phyloP scores from a whole-genome alignment of 257 asterid genomes.

The Hygrophila difformis region DNA sequence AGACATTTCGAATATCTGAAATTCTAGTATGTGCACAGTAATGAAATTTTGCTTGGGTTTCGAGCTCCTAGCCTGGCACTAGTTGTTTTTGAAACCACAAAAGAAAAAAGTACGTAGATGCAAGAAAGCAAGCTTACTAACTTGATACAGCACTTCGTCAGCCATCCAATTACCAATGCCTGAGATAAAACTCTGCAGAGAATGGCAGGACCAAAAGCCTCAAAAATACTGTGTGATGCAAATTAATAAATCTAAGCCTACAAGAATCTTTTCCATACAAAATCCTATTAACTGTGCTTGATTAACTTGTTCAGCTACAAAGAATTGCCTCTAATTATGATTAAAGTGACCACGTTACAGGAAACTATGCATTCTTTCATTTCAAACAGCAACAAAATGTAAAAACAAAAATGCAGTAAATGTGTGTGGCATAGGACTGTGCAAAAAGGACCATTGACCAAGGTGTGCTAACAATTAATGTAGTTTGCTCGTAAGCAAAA shows the following conservation, averaged over 20 bases:
- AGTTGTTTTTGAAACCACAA: too few species aligned
- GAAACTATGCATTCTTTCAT: too few species aligned
- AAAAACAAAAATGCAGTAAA: too few species aligned
- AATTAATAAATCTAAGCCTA: conserved; percentile 11
- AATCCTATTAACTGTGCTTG: neutral
- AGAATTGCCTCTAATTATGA: too few species aligned
- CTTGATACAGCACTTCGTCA: conserved; percentile 96
- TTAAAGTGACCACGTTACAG: too few species aligned
- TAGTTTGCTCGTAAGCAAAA: too few species aligned
- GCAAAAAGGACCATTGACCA: too few species aligned
- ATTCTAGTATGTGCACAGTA: neutral
- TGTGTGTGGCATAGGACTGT: too few species aligned
- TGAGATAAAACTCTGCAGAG: conserved; percentile 73
- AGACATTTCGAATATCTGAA: conserved; percentile 5
- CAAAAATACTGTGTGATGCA: conserved; percentile 15
- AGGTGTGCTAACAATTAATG: too few species aligned
- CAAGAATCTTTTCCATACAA: conserved; percentile 3
- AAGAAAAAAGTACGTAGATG: conserved; percentile 1
- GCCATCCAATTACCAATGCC: conserved; percentile 99
- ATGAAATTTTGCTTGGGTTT: too few species aligned
- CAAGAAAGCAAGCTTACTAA: conserved; percentile 29
- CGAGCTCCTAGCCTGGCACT: too few species aligned
- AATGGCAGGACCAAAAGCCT: conserved; percentile 14
- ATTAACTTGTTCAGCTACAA: conserved; percentile 8
- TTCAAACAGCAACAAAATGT: too few species aligned